Evolutionary conservation across 75 land plant species (phyloP).

Genomic region (Ceratopteris richardii): DNA sequence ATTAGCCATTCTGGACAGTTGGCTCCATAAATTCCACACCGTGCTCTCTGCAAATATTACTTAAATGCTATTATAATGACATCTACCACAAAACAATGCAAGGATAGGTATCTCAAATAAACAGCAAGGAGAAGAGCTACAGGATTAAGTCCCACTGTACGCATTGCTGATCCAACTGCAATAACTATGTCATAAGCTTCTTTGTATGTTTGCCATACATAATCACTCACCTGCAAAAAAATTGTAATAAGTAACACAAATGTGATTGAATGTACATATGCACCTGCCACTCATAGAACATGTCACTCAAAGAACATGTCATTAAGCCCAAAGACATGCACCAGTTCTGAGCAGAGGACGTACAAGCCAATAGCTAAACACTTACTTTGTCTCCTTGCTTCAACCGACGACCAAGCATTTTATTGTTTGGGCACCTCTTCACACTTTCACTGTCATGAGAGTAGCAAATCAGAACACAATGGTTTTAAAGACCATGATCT

Average conservation of each 20-base stretch:
- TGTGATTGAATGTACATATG: neutral
- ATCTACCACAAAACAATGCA: neutral
- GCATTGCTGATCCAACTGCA: conserved; percentile 60
- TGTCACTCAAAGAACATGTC: neutral
- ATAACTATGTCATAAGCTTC: conserved; percentile 57
- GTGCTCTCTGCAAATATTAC: conserved; percentile 45
- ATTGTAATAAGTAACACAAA: neutral
- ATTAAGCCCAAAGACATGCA: neutral
- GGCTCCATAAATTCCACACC: conserved; percentile 92
- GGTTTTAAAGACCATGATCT: no score
- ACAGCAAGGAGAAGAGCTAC: conserved; percentile 20
- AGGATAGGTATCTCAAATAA: neutral
- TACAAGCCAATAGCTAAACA: neutral
- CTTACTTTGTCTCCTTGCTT: conserved; percentile 53
- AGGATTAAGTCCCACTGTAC: conserved; percentile 46
- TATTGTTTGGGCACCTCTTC: conserved; percentile 41
- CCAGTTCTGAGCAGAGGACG: neutral
- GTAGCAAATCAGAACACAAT: no score
- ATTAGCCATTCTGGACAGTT: conserved; percentile 93
- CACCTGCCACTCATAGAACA: no score
- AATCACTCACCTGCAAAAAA: conserved; percentile 50
- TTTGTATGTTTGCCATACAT: conserved; percentile 68
- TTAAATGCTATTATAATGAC: neutral
- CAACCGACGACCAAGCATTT: conserved; percentile 81
- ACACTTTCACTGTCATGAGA: conserved; percentile 67